Evolutionary conservation across 352 stramenopile species (phyloP).

Genomic region (Phytopythium ostracodes): DNA sequence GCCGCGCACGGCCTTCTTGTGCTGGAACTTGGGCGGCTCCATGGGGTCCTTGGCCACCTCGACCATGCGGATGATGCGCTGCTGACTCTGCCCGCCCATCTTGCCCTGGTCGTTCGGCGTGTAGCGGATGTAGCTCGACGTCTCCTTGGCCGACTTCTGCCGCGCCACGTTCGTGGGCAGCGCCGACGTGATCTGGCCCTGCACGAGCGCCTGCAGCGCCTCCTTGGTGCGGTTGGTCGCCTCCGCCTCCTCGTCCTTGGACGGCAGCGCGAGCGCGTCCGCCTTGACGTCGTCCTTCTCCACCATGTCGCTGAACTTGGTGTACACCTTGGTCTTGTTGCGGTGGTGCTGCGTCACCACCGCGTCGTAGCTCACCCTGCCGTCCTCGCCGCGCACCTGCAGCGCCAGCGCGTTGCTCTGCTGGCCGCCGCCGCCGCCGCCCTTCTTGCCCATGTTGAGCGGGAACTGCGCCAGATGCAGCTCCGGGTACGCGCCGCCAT

Average conservation of each 20-base stretch:
- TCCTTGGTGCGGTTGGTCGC: conserved; percentile 66
- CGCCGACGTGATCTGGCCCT: conserved; percentile 89
- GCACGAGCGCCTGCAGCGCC: conserved; percentile 89
- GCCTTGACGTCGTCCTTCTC: conserved; percentile 84
- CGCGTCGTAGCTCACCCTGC: conserved; percentile 91
- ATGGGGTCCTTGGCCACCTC: conserved; percentile 98
- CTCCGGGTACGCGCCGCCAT: conserved; percentile 98
- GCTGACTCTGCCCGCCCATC: conserved; percentile 53
- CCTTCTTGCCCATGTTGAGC: conserved; percentile 92
- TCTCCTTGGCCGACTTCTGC: conserved; percentile 91
- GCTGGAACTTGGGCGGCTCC: conserved; percentile 98
- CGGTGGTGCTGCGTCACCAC: conserved; percentile 96
- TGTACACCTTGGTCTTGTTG: conserved; percentile 94
- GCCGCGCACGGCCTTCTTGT: conserved; percentile 95
- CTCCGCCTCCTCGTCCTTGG: conserved; percentile 62
- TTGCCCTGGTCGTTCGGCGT: conserved; percentile 79
- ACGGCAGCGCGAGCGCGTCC: conserved; percentile 32
- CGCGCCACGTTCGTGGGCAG: conserved; percentile 60
- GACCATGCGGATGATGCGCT: conserved; percentile 99
- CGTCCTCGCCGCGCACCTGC: conserved; percentile 90
- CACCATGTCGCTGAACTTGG: conserved; percentile 91
- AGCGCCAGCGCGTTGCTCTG: conserved; percentile 79
- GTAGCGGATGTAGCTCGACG: conserved; percentile 79
- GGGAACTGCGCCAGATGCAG: conserved; percentile 98
- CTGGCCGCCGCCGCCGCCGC: conserved; percentile 25